Evolutionary conservation across 345 rosid species (phyloP), one percentile per base, ranked within the genome.

Genomic region (Citrus cavaleriei): DNA sequence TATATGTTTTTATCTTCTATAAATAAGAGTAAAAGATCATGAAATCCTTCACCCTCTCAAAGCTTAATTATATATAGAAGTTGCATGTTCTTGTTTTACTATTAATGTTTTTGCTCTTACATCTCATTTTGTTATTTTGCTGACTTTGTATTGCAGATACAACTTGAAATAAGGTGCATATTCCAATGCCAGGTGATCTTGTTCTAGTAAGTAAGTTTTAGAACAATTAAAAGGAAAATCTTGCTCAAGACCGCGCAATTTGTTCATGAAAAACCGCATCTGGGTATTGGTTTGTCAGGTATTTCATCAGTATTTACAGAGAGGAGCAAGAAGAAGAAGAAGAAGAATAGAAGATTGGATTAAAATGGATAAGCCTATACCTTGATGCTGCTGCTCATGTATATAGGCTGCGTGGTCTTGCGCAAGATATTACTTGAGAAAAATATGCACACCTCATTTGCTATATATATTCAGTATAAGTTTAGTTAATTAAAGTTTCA

Each of bases 201-300:
- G 24, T 7, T 6, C 6, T 5, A 1, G 25, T 28, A 19, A 42
- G 73, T 70, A 70, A 70, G 38, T 51, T 70, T 2, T 22, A n/a
- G 25, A n/a, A 22, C 24, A 16, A 68, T n/a, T 22, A 7, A 4
- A 57, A 40, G 24, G 14, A 78, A 78, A 55, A 77, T 81, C 69
- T 81, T 76, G 83, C 80, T 81, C 83, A 81, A 76, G 83, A 62
- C 80, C 79, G 76, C 77, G 79, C 77, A 81, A 18, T 76, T 76
- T 77, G 54, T 54, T 34, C 72, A 76, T 65, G 80, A 49, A 24
- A 73, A 75, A 71, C 59, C 61, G 73, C 83, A 71, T 81, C 83
- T 22, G 73, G 74, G 73, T 81, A 59, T 71, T 1, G 37, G 69
- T 25, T 34, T 60, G 9, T 74, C 51, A 67, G 6, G 32, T 16